A percentile compares a stretch with the other conserved stretches of the same genome.
These are phyloP conservation scores for Aspergillus mulundensis DNA, from an alignment of 495 filamentous ascomycete genomes.

Conservation along the genomic window DNA sequence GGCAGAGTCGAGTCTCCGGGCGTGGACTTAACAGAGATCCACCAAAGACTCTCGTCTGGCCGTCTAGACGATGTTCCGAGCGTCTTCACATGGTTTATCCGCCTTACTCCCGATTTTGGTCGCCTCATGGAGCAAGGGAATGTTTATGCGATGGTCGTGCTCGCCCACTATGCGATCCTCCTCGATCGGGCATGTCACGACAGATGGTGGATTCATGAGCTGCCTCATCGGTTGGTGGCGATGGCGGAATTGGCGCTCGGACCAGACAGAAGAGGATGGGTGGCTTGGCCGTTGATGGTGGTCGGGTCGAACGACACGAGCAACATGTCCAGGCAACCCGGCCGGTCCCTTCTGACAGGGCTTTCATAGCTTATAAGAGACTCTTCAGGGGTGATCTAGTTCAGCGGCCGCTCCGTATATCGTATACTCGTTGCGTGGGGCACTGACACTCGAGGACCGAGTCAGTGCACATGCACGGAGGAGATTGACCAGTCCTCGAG, in stretches of 20 bases:
- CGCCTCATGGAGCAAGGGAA: background rate
- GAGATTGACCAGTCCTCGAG: too few species aligned
- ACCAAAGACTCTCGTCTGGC: background rate
- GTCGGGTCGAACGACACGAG: background rate
- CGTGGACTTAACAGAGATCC: background rate
- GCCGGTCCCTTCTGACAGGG: too few species aligned
- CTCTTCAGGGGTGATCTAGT: too few species aligned
- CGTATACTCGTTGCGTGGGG: background rate
- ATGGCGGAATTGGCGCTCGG: slow-evolving; percentile 1
- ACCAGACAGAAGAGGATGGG: background rate
- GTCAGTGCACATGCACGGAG: too few species aligned
- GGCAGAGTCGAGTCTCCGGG: background rate
- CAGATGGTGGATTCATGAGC: background rate
- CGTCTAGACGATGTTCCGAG: background rate
- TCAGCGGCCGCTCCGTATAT: background rate
- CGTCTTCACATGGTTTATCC: slow-evolving; percentile 9
- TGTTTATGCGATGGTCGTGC: slow-evolving; percentile 3
- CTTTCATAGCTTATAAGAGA: too few species aligned
- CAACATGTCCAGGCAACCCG: too few species aligned
- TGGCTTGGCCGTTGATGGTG: slow-evolving; percentile 5
- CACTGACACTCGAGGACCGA: background rate
- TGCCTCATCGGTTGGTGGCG: background rate
- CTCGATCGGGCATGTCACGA: background rate
- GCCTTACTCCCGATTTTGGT: background rate
- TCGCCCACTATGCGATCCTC: slow-evolving; percentile 5